These are phyloP conservation scores for Eucalyptus erythrocorys DNA, from an alignment of 345 rosid species.

Conservation along the genomic window DNA sequence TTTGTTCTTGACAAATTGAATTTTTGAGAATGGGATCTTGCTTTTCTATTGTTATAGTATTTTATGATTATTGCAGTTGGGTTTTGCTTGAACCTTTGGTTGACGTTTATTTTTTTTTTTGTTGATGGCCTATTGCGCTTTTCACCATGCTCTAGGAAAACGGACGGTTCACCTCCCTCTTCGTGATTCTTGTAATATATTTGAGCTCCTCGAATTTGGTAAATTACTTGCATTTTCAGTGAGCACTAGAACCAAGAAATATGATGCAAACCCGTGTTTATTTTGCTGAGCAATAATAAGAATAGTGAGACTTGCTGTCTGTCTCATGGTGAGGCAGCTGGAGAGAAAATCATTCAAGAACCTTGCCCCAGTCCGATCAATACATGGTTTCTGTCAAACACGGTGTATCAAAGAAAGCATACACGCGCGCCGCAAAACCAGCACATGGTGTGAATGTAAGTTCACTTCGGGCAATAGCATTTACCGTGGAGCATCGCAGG, in stretches of 20 bases:
- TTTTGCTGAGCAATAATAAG: background rate
- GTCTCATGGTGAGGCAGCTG: background rate
- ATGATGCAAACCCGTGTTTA: background rate
- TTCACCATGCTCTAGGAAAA: background rate
- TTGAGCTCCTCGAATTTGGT: background rate
- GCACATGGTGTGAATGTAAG: background rate
- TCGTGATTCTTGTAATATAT: background rate
- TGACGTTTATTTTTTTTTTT: background rate
- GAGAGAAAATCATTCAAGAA: background rate
- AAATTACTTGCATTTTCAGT: background rate
- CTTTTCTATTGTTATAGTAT: background rate
- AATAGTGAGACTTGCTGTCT: background rate
- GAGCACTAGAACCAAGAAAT: background rate
- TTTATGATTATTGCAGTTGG: background rate
- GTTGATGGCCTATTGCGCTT: background rate
- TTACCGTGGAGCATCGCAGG: background rate
- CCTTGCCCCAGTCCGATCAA: background rate
- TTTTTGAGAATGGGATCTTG: background rate
- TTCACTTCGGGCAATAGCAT: background rate
- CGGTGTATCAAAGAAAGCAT: background rate
- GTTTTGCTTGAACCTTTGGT: background rate
- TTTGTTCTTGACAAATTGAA: background rate
- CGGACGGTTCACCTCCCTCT: background rate
- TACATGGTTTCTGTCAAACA: background rate
- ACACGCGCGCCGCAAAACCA: background rate